phyloP scores from a whole-genome alignment of 305 asterid genomes.

The Rubia balearica region DNA sequence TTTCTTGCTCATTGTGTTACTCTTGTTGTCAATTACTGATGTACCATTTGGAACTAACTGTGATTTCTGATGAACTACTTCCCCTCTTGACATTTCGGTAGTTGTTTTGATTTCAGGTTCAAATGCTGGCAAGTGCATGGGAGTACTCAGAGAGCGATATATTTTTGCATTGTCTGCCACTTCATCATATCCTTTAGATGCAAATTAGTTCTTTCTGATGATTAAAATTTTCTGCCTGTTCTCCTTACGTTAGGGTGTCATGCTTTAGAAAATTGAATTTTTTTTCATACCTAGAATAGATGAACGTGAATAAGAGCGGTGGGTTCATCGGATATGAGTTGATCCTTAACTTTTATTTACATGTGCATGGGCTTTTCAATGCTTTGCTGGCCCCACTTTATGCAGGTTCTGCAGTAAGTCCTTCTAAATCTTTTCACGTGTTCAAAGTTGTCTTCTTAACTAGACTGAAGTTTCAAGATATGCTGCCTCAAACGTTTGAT shows the following conservation, averaged over 20 bases:
- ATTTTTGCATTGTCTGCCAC: slow-evolving; percentile 89
- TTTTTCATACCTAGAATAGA: neutral
- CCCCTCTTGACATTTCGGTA: neutral
- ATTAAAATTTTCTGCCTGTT: neutral
- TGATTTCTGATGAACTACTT: neutral
- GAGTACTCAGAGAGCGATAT: slow-evolving; percentile 62
- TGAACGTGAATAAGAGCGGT: neutral
- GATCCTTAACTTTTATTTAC: slow-evolving; percentile 53
- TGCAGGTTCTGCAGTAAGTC: slow-evolving; percentile 69
- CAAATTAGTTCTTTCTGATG: slow-evolving; percentile 1
- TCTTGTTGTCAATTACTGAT: neutral
- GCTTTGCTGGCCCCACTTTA: slow-evolving; percentile 87
- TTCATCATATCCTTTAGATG: slow-evolving; percentile 78
- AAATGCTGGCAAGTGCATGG: slow-evolving; percentile 87
- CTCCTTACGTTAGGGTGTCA: neutral
- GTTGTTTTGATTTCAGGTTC: slow-evolving; percentile 52
- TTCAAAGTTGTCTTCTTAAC: slow-evolving; percentile 2
- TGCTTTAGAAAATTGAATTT: neutral
- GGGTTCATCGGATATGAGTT: neutral
- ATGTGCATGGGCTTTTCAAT: slow-evolving; percentile 83
- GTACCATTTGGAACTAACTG: neutral
- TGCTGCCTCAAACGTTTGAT: neutral
- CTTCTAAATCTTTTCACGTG: slow-evolving; percentile 14
- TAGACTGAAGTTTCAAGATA: slow-evolving; percentile 9
- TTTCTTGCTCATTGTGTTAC: neutral